Evolutionary conservation across 345 rosid species (phyloP), one percentile per base, ranked within the genome.

Genomic region (Populus euphratica): DNA sequence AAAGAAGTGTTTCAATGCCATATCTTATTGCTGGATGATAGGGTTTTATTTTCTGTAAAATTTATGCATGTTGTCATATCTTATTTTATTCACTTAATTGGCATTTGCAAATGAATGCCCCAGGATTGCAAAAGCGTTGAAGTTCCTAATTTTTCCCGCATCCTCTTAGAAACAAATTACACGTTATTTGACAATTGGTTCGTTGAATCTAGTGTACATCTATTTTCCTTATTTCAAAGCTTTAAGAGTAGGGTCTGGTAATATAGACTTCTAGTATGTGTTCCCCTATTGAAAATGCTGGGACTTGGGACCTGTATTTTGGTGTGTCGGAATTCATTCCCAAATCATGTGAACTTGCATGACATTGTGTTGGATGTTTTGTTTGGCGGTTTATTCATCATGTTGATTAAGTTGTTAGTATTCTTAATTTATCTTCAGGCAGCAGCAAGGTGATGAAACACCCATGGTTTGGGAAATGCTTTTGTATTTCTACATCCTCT

Each of bases 401-500:
- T 39, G 50, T 17, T 38, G 69, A 49, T 38, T 50, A 27, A 73
- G 38, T 67, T 47, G 35, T 62, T 56, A 25, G 7, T 16, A 5
- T 20, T n/a, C 67, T 27, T 8, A 1, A 44, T 33, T 50, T 4
- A 4, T 35, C 75, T 77, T 23, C 90, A 93, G 98, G 91, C 98
- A 92, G 82, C 98, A 91, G 84, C 98, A 92, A 80, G 91, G 97
- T 80, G 99, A 96, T 85, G 98, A 96, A 82, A 96, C 99, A 1
- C 97, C 98, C 4, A 94, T 94, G 99, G 98, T 96, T 64, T 94
- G 99, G 99, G 98, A 92, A 82, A 88, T 96, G 89, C 98, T 96
- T 67, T 91, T 96, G 62, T 96, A 95, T 80, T 85, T 96, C 80
- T 96, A 92, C 87, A 96, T 93, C 83, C 91, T 93, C 47, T 92